phyloP scores from a whole-genome alignment of 2,329 filamentous ascomycete genomes.

The Trichoderma sp. region DNA sequence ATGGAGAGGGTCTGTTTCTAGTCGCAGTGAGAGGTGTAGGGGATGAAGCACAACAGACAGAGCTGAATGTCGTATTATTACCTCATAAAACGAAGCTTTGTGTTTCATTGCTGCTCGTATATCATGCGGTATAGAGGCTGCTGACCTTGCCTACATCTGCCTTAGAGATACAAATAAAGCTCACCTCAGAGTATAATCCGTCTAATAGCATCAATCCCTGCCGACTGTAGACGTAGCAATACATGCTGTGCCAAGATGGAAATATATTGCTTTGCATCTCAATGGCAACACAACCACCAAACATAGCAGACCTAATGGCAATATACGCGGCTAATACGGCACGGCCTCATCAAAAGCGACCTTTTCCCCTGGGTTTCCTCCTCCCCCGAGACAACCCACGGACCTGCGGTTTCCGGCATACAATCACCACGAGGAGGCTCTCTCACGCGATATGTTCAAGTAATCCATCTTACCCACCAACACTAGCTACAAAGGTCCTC shows the following conservation, averaged over 20 bases:
- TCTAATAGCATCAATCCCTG: not conserved
- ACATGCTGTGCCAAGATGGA: not conserved
- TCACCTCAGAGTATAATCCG: not conserved
- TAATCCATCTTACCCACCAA: not conserved
- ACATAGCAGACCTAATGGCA: not conserved
- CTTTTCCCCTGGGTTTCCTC: not conserved
- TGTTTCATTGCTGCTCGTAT: not conserved
- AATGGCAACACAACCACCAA: not conserved
- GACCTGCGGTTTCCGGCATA: not conserved
- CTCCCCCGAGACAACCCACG: not conserved
- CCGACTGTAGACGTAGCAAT: not conserved
- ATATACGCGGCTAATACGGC: slow-evolving; percentile 11
- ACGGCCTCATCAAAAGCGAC: not conserved
- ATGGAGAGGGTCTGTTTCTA: not conserved
- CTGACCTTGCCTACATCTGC: not conserved
- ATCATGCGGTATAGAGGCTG: not conserved
- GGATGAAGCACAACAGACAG: not conserved
- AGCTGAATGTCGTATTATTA: not conserved
- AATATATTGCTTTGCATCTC: not conserved
- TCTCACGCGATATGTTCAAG: not conserved
- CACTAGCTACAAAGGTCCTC: not conserved
- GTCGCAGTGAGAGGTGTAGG: not conserved
- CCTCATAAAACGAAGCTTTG: not conserved
- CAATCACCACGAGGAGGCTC: not conserved
- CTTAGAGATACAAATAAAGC: too few relatives aligned